Percentiles rank a stretch among this genome's conserved stretches.
Evolutionary conservation across 2,329 filamentous ascomycete species (phyloP).

Genomic region (Aspergillus amoenus): DNA sequence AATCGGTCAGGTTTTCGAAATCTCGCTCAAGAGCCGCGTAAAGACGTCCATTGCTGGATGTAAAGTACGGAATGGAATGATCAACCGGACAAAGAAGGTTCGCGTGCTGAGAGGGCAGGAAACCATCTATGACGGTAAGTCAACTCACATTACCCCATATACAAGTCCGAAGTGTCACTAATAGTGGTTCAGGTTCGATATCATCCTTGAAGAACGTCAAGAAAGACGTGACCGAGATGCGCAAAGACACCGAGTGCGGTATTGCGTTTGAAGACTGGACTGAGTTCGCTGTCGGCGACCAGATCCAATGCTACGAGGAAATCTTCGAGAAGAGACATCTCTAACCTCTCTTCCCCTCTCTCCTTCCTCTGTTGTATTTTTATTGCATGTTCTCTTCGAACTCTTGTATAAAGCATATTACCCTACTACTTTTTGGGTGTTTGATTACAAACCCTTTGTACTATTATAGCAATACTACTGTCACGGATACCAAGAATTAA

Average conservation of each 20-base stretch:
- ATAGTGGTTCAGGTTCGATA: slow-evolving; percentile 62
- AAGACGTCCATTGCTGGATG: slow-evolving; percentile 81
- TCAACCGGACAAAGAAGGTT: slow-evolving; percentile 64
- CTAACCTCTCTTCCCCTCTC: slow-evolving; percentile 17
- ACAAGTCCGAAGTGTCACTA: not conserved
- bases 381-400: not conserved
- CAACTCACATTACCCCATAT: not conserved
- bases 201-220: slow-evolving; percentile 86
- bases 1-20: slow-evolving; percentile 77
- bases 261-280: slow-evolving; percentile 80
- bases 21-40: slow-evolving; percentile 71
- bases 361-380: not conserved
- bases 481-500: slow-evolving; percentile 2
- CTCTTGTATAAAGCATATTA: slow-evolving; percentile 6
- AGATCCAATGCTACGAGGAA: slow-evolving; percentile 85
- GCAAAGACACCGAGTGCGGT: slow-evolving; percentile 91
- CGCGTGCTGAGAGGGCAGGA: slow-evolving; percentile 70
- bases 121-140: slow-evolving; percentile 77
- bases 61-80: slow-evolving; percentile 76
- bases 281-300: slow-evolving; percentile 76
- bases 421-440: not conserved
- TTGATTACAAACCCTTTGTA: not conserved
- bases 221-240: slow-evolving; percentile 85
- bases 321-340: slow-evolving; percentile 66
- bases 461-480: not conserved